Base-by-base conservation (phyloP, 176 grass and related monocot genomes). In the Triticum turgidum region DNA sequence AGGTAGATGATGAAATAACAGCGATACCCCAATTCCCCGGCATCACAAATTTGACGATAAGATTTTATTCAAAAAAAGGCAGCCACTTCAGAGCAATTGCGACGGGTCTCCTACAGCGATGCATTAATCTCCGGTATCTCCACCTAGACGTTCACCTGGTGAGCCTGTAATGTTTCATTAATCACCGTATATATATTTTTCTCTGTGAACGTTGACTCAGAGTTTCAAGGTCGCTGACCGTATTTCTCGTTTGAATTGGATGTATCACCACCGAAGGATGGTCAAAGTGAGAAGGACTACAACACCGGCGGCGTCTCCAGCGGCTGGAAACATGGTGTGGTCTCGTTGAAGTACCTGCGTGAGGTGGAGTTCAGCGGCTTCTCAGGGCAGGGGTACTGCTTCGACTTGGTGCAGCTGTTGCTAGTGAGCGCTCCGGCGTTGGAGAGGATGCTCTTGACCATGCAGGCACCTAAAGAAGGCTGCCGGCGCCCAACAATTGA, bases 251-350 rank as follows among this genome's bases (percentile, higher is more conserved):
- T 25, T 73, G 38, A 1, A 24, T 44, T 7, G 10, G 14, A 73
- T 45, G 11, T n/a, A 45, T 73, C 70, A 14, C 21, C 39, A 27
- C 70, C 5, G 24, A 14, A 73, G 41, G 5, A 73, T 3, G 5
- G 38, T 25, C 11, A 6, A 15, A 14, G 38, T 2, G 70, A 45
- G 10, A 24, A 73, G 5, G n/a, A 1, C 5, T 45, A 42, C 12
- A 6, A 6, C 21, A 6, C 6, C 3, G 24, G 39, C 0, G 1
- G 3, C 11, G 1, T 13, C 21, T 3, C 0, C 22, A 38, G 5
- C 0, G 22, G 20, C 21, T 73, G 21, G 70, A 45, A 45, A 24
- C 5, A 73, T 6, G 3, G 12, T 0, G 5, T 15, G 11, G 13
- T 73, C 39, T 25, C 11, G 2, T 25, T 73, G 70, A 22, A 45